Evolutionary conservation across 148 eudicot species (phyloP).

Genomic region (Rhododendron kiyosumense): DNA sequence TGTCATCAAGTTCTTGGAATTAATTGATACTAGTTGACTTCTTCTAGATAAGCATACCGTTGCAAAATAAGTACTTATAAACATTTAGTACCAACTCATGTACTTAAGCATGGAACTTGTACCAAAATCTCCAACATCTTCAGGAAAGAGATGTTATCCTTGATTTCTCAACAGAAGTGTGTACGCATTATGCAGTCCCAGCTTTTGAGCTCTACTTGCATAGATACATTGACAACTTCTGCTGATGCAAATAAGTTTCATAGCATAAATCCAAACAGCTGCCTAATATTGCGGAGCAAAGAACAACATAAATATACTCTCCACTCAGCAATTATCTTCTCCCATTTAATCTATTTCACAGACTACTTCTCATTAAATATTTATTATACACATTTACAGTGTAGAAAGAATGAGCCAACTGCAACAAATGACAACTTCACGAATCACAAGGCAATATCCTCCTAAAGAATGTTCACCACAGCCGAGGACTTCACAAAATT

Average conservation of each 20-base stretch:
- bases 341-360: not conserved
- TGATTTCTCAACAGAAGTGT: not conserved
- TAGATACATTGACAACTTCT: not conserved
- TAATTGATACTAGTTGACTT: not conserved
- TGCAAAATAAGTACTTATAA: not conserved
- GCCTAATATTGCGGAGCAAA: not conserved
- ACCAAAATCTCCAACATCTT: not conserved
- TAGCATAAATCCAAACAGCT: not conserved
- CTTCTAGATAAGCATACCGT: not conserved
- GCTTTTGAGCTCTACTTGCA: not conserved
- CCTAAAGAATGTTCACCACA: not conserved
- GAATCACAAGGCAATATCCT: not conserved
- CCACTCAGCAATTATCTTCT: not conserved
- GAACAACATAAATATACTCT: not conserved
- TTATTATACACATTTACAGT: not conserved
- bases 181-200: not conserved
- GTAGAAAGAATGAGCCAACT: not conserved
- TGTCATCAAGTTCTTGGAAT: not conserved
- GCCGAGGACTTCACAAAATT: too few species aligned
- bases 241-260: not conserved
- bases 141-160: not conserved
- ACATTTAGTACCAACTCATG: not conserved
- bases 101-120: not conserved
- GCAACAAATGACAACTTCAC: not conserved
- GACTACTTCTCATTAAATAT: not conserved